Evolutionary conservation across 1,139 yeast genomes (phyloP).

Genomic region (Schwanniomyces etchellsii): DNA sequence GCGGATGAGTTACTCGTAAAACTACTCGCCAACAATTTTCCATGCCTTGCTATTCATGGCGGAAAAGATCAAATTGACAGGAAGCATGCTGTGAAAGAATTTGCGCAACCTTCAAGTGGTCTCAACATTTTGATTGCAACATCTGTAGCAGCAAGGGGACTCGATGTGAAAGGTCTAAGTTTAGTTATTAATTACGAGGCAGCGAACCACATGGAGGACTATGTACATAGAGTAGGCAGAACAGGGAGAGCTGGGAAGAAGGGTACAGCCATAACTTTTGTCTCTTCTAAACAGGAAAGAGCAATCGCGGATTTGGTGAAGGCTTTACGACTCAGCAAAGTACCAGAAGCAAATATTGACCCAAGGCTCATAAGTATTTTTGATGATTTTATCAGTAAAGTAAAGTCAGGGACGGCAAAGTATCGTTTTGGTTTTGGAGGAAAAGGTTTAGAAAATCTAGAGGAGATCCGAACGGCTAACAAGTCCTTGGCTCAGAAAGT

Average conservation of each 20-base stretch:
- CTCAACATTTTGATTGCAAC: conserved; percentile 76
- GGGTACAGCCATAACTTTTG: conserved; percentile 77
- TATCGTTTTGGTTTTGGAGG: conserved; percentile 85
- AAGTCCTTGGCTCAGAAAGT: conserved; percentile 45
- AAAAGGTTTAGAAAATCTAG: conserved; percentile 80
- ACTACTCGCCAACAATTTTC: conserved; percentile 51
- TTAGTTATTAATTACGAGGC: conserved; percentile 85
- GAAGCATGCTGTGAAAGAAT: conserved; percentile 66
- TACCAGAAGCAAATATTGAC: conserved; percentile 39
- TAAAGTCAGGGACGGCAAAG: conserved; percentile 66
- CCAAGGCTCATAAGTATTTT: conserved; percentile 49
- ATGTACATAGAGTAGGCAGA: conserved; percentile 93
- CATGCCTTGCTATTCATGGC: conserved; percentile 77
- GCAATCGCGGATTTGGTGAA: conserved; percentile 68
- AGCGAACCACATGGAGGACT: conserved; percentile 90
- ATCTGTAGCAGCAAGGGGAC: conserved; percentile 90
- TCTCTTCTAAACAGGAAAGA: conserved; percentile 60
- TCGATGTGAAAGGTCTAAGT: conserved; percentile 80
- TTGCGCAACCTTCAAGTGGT: conserved; percentile 49
- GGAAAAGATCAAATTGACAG: conserved; percentile 89
- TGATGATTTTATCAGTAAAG: conserved; percentile 50
- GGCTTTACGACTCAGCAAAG: conserved; percentile 55
- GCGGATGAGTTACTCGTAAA: conserved; percentile 68
- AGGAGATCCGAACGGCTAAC: conserved; percentile 56
- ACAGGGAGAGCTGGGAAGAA: conserved; percentile 87